These are phyloP conservation scores for Phaeosphaeriaceae sp. DNA, from an alignment of 2,329 filamentous ascomycete genomes.

Conservation along the genomic window DNA sequence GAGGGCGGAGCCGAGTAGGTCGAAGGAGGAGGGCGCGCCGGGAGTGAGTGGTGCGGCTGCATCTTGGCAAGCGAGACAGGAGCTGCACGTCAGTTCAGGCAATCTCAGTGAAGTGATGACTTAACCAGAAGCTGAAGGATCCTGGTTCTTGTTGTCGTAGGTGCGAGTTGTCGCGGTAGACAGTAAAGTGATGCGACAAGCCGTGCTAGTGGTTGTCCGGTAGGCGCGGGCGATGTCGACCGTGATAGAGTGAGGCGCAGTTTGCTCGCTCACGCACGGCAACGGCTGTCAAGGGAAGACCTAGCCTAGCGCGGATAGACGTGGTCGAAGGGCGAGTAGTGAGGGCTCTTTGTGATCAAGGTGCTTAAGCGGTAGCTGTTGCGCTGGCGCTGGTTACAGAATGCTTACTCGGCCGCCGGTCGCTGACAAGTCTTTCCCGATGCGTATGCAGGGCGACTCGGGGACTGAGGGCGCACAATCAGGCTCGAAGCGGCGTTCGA, in stretches of 20 bases:
- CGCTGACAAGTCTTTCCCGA: constrained; percentile 16
- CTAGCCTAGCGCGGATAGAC: background rate
- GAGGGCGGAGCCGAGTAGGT: constrained; percentile 68
- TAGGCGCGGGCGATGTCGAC: constrained; percentile 4
- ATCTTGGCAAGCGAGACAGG: constrained; percentile 28
- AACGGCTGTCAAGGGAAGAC: background rate
- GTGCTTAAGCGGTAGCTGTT: background rate
- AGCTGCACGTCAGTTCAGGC: constrained; percentile 22
- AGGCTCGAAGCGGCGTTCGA: constrained; percentile 21
- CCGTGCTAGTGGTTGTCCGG: constrained; percentile 6
- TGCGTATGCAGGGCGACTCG: constrained; percentile 6
- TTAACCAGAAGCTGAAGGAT: constrained; percentile 28
- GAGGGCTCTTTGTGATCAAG: background rate
- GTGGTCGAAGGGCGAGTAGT: background rate
- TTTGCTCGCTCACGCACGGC: background rate
- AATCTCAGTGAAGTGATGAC: constrained; percentile 25
- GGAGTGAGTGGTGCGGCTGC: constrained; percentile 68
- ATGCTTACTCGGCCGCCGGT: constrained; percentile 15
- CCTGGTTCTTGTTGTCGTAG: constrained; percentile 8
- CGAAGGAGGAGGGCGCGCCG: constrained; percentile 76
- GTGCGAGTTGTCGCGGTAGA: too few species aligned
- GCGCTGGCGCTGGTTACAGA: constrained; percentile 3
- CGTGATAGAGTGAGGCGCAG: constrained; percentile 17
- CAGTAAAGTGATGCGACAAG: constrained; percentile 3
- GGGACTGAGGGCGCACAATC: constrained; percentile 9